phyloP scores from a whole-genome alignment of 495 filamentous ascomycete genomes.

The Hypoxylon lienhwacheense region DNA sequence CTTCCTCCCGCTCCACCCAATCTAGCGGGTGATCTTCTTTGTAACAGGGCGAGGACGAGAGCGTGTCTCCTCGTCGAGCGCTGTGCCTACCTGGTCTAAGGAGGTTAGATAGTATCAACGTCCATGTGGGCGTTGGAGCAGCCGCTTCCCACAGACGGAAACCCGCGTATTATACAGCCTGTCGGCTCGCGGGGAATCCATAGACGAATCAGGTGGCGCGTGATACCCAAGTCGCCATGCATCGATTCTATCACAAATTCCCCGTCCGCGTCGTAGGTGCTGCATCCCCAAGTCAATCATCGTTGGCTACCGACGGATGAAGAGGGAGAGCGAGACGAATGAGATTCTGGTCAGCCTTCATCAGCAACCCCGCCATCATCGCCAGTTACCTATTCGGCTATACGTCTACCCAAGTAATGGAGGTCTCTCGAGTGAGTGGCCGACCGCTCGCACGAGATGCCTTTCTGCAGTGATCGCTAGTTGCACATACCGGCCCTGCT shows the following conservation, averaged over 20 bases:
- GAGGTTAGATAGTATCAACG: conserved; percentile 16
- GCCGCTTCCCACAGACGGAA: conserved; percentile 18
- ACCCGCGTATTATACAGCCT: conserved; percentile 25
- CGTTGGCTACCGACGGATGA: conserved; percentile 23
- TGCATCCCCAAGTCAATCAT: conserved; percentile 27
- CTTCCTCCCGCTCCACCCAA: conserved; percentile 1
- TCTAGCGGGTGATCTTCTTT: conserved; percentile 3
- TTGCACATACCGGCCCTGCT: conserved; percentile 31
- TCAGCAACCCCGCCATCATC: conserved; percentile 29
- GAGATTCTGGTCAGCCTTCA: conserved; percentile 6
- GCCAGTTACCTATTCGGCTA: conserved; percentile 25
- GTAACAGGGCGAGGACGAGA: too few relatives aligned
- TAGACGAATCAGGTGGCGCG: conserved; percentile 18
- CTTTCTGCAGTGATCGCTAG: conserved; percentile 28
- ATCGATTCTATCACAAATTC: conserved; percentile 30
- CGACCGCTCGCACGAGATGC: conserved; percentile 28
- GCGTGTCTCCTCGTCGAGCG: conserved; percentile 3
- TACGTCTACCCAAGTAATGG: conserved; percentile 15
- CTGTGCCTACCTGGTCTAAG: conserved; percentile 8
- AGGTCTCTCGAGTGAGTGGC: conserved; percentile 18
- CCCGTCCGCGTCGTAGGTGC: conserved; percentile 20
- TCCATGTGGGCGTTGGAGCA: conserved; percentile 16
- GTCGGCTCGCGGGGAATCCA: conserved; percentile 6
- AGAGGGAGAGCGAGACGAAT: conserved; percentile 25
- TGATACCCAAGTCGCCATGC: conserved; percentile 12